These are phyloP conservation scores for Pseudocercospora musae DNA, from an alignment of 2,329 filamentous ascomycete species.

Conservation along the genomic window DNA sequence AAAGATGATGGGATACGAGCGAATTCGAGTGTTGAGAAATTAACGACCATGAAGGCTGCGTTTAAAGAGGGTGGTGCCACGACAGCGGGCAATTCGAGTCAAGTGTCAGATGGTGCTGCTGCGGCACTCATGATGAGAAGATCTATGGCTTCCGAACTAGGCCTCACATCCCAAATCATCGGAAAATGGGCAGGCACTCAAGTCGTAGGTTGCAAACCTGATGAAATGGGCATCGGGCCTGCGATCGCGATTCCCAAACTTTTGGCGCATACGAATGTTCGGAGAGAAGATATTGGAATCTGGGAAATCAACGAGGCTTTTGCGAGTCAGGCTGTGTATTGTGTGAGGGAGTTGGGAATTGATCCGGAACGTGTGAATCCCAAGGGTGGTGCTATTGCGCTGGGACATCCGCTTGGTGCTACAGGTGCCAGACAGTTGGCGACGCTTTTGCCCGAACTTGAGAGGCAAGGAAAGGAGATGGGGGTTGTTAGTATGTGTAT, in stretches of 20 bases:
- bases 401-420: constrained; percentile 86
- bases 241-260: constrained; percentile 82
- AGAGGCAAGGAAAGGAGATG: constrained; percentile 65
- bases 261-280: constrained; percentile 64
- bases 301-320: constrained; percentile 94
- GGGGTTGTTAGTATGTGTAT: constrained; percentile 89
- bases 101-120: constrained; percentile 85
- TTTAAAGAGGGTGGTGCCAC: constrained; percentile 72
- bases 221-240: constrained; percentile 93
- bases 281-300: constrained; percentile 67
- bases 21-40: constrained; percentile 63
- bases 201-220: constrained; percentile 74
- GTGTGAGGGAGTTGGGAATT: constrained; percentile 66
- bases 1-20: constrained; percentile 81
- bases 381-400: constrained; percentile 88
- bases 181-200: constrained; percentile 78
- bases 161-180: constrained; percentile 66
- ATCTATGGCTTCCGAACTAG: constrained; percentile 71
- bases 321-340: constrained; percentile 64
- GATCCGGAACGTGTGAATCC: constrained; percentile 76
- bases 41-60: constrained; percentile 79
- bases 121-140: constrained; percentile 80
- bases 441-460: constrained; percentile 68
- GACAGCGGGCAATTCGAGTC: constrained; percentile 81
- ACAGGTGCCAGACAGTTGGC: constrained; percentile 79